Conservation (phyloP, 192 early-diverging fungal species). For the Coemansia sp. region DNA sequence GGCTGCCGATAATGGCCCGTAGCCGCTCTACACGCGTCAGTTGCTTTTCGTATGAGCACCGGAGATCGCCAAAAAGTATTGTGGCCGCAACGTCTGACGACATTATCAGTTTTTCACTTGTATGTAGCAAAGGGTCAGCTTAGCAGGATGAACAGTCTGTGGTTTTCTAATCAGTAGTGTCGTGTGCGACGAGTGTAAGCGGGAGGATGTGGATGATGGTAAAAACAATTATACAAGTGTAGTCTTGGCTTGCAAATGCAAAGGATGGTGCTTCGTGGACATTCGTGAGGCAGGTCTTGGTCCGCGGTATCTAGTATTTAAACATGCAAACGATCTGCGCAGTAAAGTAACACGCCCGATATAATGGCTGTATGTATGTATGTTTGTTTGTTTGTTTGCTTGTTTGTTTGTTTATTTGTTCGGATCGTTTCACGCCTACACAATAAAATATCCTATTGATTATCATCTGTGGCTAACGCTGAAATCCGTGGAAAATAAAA, state of each 20-base stretch:
- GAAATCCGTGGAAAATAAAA: not conserved
- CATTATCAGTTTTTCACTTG: conserved; percentile 16
- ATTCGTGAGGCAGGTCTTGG: not conserved
- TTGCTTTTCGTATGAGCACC: conserved; percentile 44
- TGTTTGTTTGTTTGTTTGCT: too few relatives aligned
- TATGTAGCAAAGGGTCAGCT: not conserved
- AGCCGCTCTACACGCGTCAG: conserved; percentile 28
- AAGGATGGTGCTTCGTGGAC: not conserved
- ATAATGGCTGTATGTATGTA: not conserved
- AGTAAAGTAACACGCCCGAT: not conserved
- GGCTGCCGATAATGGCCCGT: conserved; percentile 13
- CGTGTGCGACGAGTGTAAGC: not conserved
- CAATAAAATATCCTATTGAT: not conserved
- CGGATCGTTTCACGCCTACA: not conserved
- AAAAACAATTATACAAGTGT: not conserved
- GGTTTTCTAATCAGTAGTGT: not conserved
- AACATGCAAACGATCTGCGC: not conserved
- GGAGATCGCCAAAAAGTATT: conserved; percentile 48
- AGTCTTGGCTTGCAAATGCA: not conserved
- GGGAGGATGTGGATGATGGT: not conserved
- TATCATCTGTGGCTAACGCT: not conserved
- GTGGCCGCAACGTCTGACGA: conserved; percentile 43
- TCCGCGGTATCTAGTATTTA: not conserved
- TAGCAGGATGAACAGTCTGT: not conserved
- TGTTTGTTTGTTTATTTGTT: too few relatives aligned